Conservation (phyloP, 768 basidiomycete species). For the Leccinum longicurvipes region DNA sequence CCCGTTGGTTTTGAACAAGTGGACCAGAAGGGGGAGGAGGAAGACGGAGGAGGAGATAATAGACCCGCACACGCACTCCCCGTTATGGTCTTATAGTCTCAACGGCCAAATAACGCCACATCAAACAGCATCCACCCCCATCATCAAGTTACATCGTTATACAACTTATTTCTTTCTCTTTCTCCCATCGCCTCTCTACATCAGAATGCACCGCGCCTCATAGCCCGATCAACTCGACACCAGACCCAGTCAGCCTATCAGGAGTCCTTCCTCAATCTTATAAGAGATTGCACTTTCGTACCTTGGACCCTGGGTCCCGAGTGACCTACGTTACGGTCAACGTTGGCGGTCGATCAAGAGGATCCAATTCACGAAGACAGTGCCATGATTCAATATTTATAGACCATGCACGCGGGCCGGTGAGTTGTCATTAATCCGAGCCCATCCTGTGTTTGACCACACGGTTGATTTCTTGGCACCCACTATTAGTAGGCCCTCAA, state of each 20-base stretch:
- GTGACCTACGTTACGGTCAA: background rate
- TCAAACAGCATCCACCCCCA: constrained; percentile 4
- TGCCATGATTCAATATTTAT: background rate
- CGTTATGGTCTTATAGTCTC: constrained; percentile 14
- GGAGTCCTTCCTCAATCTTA: background rate
- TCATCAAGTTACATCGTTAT: background rate
- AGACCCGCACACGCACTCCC: background rate
- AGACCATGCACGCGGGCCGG: background rate
- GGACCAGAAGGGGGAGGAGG: background rate
- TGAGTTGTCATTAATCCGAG: background rate
- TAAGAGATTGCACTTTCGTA: background rate
- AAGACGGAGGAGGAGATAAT: constrained; percentile 7
- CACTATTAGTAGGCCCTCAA: too few relatives aligned
- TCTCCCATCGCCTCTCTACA: background rate
- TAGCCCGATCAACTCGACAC: background rate
- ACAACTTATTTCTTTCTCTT: background rate
- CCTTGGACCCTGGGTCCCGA: background rate
- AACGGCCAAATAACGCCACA: constrained; percentile 27
- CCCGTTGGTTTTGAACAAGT: background rate
- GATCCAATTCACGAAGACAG: background rate
- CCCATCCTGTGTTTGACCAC: background rate
- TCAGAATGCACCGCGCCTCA: background rate
- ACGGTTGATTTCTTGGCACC: background rate
- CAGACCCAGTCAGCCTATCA: background rate
- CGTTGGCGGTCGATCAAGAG: background rate